Evolutionary conservation across 768 basidiomycete genomes (phyloP).

Genomic region (Termitomyces sp.): DNA sequence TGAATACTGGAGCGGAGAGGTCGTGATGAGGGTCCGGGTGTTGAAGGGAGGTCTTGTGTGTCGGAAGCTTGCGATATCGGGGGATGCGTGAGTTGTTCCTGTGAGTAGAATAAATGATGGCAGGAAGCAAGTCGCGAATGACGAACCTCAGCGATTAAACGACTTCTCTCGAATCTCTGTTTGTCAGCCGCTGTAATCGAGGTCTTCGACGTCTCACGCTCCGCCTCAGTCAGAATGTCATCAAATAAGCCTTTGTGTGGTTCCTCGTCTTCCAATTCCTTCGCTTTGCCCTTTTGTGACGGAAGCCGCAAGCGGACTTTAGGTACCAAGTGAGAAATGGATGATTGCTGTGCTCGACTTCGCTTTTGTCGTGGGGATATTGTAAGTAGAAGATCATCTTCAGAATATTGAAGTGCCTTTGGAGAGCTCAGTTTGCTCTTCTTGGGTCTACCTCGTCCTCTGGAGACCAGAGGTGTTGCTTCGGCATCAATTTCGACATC

Average conservation of each 20-base stretch:
- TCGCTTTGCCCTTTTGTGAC: conserved; percentile 59
- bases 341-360: conserved; percentile 31
- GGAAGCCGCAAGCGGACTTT: conserved; percentile 42
- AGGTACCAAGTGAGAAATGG: conserved; percentile 24
- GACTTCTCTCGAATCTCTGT: conserved; percentile 65
- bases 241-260: conserved; percentile 68
- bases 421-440: conserved; percentile 19
- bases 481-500: conserved; percentile 23
- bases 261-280: conserved; percentile 62
- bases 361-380: conserved; percentile 34
- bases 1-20: conserved; percentile 56
- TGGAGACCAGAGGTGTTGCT: conserved; percentile 16
- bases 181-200: conserved; percentile 56
- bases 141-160: conserved; percentile 69
- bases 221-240: conserved; percentile 61
- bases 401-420: conserved; percentile 14
- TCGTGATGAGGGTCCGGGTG: conserved; percentile 50
- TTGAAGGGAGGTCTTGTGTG: conserved; percentile 19
- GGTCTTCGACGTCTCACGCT: conserved; percentile 73
- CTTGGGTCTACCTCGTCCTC: conserved; percentile 16
- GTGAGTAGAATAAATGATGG: conserved; percentile 5
- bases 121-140: conserved; percentile 5
- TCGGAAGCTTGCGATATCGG: conserved; percentile 19
- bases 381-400: conserved; percentile 15
- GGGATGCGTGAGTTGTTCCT: conserved; percentile 45